These are phyloP conservation scores for Persicaria maculosa DNA, from an alignment of 148 eudicot species.

Conservation along the genomic window DNA sequence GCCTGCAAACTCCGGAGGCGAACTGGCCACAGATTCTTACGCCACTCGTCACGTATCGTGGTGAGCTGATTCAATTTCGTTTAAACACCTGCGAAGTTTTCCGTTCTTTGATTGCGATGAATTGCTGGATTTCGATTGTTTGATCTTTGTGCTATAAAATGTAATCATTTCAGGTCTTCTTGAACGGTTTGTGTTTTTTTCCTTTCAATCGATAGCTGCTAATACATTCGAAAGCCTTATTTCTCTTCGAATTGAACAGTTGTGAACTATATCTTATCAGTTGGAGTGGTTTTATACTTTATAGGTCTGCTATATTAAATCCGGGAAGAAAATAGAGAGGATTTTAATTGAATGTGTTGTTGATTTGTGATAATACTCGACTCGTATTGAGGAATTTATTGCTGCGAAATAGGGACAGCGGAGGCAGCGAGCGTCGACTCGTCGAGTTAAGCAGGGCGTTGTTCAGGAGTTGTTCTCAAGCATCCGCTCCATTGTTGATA, in stretches of 20 bases:
- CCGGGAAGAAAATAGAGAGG: not conserved
- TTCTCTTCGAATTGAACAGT: not conserved
- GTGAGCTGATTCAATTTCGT: not conserved
- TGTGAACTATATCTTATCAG: not conserved
- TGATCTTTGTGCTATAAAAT: too few species aligned
- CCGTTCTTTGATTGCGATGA: not conserved
- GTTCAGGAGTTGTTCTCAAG: too few species aligned
- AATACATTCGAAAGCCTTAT: not conserved
- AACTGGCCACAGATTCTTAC: not conserved
- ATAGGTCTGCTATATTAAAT: not conserved
- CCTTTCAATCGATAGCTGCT: too few species aligned
- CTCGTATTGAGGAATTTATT: too few species aligned
- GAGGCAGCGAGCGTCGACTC: too few species aligned
- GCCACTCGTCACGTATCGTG: not conserved
- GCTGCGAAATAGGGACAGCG: too few species aligned
- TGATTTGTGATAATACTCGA: not conserved
- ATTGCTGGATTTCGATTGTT: not conserved
- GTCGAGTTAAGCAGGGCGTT: too few species aligned
- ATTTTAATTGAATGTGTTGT: not conserved
- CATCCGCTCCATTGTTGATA: too few species aligned
- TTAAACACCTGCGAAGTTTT: not conserved
- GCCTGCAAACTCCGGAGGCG: not conserved
- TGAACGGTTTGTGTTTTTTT: not conserved
- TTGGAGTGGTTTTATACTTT: not conserved
- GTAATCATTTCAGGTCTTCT: not conserved